Conservation (phyloP, 169 alveolate species). For the Cyclospora cayetanensis region DNA sequence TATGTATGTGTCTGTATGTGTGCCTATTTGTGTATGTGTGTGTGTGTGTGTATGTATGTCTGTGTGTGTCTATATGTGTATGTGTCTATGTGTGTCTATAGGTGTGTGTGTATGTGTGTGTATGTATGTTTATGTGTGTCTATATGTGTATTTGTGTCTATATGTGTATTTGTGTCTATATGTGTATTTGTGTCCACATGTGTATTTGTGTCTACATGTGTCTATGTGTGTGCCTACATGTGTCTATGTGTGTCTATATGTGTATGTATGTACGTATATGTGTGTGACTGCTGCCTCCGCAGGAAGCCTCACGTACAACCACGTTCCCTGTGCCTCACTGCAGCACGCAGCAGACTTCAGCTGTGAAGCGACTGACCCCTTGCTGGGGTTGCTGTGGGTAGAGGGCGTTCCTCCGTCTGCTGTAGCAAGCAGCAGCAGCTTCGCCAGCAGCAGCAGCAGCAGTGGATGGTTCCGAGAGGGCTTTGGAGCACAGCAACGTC, state of each 20-base stretch:
- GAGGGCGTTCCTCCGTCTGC: constrained; percentile 25
- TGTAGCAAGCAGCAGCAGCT: background rate
- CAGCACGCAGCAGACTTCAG: constrained; percentile 30
- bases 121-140: background rate
- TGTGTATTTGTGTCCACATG: background rate
- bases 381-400: constrained; percentile 29
- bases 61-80: background rate
- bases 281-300: background rate
- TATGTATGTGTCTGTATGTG: background rate
- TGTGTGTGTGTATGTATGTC: background rate
- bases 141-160: background rate
- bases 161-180: background rate
- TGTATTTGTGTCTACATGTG: background rate
- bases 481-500: background rate
- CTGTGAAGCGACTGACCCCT: constrained; percentile 45
- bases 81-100: background rate
- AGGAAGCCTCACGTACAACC: constrained; percentile 40
- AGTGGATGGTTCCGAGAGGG: background rate
- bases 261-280: background rate
- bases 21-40: too few species aligned
- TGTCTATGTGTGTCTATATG: background rate
- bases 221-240: background rate
- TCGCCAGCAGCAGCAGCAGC: constrained; percentile 2
- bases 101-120: constrained; percentile 1
- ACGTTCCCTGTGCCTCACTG: constrained; percentile 13